These are phyloP conservation scores for Simplicillium sp. DNA, from an alignment of 2,329 filamentous ascomycete genomes.

Conservation along the genomic window DNA sequence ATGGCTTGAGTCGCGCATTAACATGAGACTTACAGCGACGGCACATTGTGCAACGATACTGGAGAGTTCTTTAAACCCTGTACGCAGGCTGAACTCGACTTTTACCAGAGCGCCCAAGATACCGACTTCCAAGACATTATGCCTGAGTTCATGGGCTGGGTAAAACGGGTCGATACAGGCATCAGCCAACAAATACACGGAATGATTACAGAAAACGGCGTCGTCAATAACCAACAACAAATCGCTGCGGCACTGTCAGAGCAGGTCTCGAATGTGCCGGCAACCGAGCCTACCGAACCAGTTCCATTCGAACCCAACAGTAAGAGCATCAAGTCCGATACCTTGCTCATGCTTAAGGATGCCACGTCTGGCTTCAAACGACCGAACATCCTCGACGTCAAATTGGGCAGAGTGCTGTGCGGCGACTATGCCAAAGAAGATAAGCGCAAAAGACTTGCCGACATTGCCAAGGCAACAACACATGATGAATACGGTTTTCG, in stretches of 20 bases:
- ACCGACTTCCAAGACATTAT: constrained; percentile 71
- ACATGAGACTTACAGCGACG: constrained; percentile 52
- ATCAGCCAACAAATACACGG: constrained; percentile 37
- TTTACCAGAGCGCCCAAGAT: constrained; percentile 73
- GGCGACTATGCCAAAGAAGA: constrained; percentile 58
- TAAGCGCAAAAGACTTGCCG: constrained; percentile 51
- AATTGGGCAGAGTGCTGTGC: constrained; percentile 80
- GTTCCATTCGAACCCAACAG: constrained; percentile 19
- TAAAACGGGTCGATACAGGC: constrained; percentile 52
- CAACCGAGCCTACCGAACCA: neutral
- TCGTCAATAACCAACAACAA: constrained; percentile 21
- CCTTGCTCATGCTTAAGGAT: constrained; percentile 79
- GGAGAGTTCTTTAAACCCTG: constrained; percentile 92
- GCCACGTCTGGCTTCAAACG: constrained; percentile 68
- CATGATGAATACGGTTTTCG: constrained; percentile 52
- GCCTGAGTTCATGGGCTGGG: constrained; percentile 74
- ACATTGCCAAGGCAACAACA: constrained; percentile 49
- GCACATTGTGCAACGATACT: constrained; percentile 74
- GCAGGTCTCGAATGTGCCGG: constrained; percentile 16
- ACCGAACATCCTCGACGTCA: constrained; percentile 89
- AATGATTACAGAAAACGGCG: constrained; percentile 27
- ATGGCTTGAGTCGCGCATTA: neutral
- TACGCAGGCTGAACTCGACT: constrained; percentile 73
- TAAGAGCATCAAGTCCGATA: constrained; percentile 62
- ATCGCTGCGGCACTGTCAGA: constrained; percentile 22